These are phyloP conservation scores for Terana coerulea DNA, from an alignment of 768 basidiomycete species.

Conservation along the genomic window DNA sequence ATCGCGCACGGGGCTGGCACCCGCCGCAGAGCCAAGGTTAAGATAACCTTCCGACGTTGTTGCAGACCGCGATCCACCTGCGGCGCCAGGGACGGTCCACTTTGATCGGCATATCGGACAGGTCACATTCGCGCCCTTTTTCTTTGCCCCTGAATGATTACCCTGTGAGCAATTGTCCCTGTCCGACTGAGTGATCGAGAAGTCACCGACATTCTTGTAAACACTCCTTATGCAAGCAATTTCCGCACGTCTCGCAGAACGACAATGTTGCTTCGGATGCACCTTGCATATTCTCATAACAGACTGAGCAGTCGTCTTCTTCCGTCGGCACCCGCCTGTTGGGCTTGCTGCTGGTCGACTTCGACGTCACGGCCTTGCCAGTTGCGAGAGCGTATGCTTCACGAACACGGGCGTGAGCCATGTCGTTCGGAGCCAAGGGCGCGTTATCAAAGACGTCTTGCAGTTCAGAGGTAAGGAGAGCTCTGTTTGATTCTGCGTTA, in stretches of 20 bases:
- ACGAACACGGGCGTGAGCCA: slow-evolving; percentile 50
- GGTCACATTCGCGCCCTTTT: slow-evolving; percentile 44
- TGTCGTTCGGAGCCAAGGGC: slow-evolving; percentile 59
- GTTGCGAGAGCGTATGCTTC: slow-evolving; percentile 59
- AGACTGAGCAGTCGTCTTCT: slow-evolving; percentile 76
- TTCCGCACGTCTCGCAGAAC: slow-evolving; percentile 66
- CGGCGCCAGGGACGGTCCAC: slow-evolving; percentile 36
- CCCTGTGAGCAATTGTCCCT: slow-evolving; percentile 23
- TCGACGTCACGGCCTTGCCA: slow-evolving; percentile 36
- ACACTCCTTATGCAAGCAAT: slow-evolving; percentile 70
- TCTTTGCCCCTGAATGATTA: slow-evolving; percentile 33
- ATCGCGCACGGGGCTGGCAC: slow-evolving; percentile 56
- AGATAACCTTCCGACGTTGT: slow-evolving; percentile 43
- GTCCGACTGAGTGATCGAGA: slow-evolving; percentile 23
- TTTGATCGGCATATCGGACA: slow-evolving; percentile 76
- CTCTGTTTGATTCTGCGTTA: too few relatives aligned
- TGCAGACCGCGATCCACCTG: slow-evolving; percentile 28
- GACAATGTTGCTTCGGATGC: slow-evolving; percentile 42
- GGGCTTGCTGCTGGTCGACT: slow-evolving; percentile 31
- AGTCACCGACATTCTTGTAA: slow-evolving; percentile 64
- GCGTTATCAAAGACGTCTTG: slow-evolving; percentile 62
- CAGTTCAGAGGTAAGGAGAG: slow-evolving; percentile 65
- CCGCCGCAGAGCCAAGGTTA: slow-evolving; percentile 57
- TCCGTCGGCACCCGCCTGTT: slow-evolving; percentile 54
- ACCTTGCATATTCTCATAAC: slow-evolving; percentile 66